Conservation (phyloP, 177 flowering plant genomes). For the Telopea speciosissima region DNA sequence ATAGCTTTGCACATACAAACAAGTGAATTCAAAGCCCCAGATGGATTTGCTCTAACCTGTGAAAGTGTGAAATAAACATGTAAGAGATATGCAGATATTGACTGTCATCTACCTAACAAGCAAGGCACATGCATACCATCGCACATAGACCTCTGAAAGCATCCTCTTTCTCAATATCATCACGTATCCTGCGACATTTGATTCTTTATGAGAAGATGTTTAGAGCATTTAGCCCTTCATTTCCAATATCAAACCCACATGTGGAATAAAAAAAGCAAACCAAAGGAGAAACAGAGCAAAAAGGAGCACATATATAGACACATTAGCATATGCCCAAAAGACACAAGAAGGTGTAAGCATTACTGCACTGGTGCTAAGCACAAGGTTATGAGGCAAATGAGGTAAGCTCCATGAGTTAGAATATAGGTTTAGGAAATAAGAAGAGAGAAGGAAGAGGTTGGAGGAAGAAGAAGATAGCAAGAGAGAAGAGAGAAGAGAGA, state of each 20-base stretch:
- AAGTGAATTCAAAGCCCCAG: constrained; percentile 85
- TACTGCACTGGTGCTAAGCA: too few relatives aligned
- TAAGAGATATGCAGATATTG: not conserved
- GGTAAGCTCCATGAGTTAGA: too few relatives aligned
- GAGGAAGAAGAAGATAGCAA: too few relatives aligned
- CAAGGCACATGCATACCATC: constrained; percentile 43
- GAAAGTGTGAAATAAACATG: constrained; percentile 8
- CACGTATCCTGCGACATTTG: constrained; percentile 72
- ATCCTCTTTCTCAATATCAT: constrained; percentile 97
- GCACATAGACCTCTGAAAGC: constrained; percentile 98
- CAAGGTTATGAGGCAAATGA: too few relatives aligned
- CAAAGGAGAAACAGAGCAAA: too few relatives aligned
- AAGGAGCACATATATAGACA: too few relatives aligned
- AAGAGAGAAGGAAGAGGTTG: too few relatives aligned
- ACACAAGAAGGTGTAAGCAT: too few relatives aligned
- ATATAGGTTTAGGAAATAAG: too few relatives aligned
- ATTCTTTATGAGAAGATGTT: not conserved
- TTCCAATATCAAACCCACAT: not conserved
- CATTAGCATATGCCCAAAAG: too few relatives aligned
- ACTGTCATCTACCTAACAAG: not conserved
- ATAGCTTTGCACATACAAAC: constrained; percentile 79
- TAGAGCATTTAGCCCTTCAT: not conserved
- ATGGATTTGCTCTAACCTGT: constrained; percentile 91
- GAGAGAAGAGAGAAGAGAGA: too few relatives aligned
- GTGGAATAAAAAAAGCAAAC: not conserved